These are phyloP conservation scores for Artemisia argyi DNA, from an alignment of 129 eudicot genomes.

Conservation along the genomic window DNA sequence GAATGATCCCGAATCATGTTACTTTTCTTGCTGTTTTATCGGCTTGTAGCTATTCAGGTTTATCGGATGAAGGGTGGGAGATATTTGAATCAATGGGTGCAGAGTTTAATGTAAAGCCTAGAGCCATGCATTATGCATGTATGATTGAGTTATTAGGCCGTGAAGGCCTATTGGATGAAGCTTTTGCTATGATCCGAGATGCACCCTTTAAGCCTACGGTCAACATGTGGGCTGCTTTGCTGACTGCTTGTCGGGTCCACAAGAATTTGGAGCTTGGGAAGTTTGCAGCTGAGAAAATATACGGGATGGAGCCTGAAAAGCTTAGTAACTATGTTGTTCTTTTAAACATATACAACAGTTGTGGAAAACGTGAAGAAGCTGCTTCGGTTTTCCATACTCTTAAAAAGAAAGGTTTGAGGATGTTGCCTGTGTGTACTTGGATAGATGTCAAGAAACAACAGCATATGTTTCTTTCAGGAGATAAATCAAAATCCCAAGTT, in stretches of 20 bases:
- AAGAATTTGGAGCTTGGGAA: conserved; percentile 72
- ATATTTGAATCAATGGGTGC: conserved; percentile 70
- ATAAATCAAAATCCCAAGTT: conserved; percentile 44
- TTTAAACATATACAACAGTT: conserved; percentile 58
- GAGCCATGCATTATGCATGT: conserved; percentile 91
- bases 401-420: conserved; percentile 65
- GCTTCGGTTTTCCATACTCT: conserved; percentile 57
- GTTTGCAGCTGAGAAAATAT: conserved; percentile 79
- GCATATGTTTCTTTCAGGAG: conserved; percentile 56
- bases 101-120: conserved; percentile 64
- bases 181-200: conserved; percentile 68
- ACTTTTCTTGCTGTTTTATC: conserved; percentile 82
- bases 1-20: conserved; percentile 74
- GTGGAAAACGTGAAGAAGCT: conserved; percentile 68
- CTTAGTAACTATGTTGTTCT: conserved; percentile 75
- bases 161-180: conserved; percentile 85
- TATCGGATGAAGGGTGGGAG: conserved; percentile 69
- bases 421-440: conserved; percentile 78
- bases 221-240: conserved; percentile 96
- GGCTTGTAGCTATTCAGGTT: conserved; percentile 84
- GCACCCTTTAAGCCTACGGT: conserved; percentile 70
- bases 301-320: conserved; percentile 80
- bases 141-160: conserved; percentile 88
- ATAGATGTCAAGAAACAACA: conserved; percentile 75
- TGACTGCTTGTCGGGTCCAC: conserved; percentile 86